These are phyloP conservation scores for Botryotinia convoluta DNA, from an alignment of 2,329 filamentous ascomycete species.

Conservation along the genomic window DNA sequence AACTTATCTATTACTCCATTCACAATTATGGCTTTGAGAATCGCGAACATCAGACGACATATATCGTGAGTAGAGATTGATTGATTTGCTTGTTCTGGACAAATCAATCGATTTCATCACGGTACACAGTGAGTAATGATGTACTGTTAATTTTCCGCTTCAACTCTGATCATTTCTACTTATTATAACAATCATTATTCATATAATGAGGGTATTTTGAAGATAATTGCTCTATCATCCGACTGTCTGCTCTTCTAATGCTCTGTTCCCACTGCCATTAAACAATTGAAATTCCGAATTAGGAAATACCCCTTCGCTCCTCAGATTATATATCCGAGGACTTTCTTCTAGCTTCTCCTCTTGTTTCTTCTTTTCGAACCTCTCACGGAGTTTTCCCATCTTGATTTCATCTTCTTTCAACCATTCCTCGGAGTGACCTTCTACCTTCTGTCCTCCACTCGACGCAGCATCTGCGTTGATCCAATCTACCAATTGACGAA, in stretches of 20 bases:
- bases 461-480: constrained; percentile 14
- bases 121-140: background rate
- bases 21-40: background rate
- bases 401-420: constrained; percentile 8
- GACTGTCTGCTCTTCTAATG: background rate
- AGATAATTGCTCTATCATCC: background rate
- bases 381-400: constrained; percentile 1
- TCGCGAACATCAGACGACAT: background rate
- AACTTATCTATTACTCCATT: background rate
- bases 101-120: background rate
- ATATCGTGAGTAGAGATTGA: background rate
- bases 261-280: background rate
- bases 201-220: too few relatives aligned
- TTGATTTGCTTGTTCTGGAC: background rate
- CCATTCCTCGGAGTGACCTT: constrained; percentile 16
- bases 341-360: background rate
- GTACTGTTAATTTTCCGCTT: background rate
- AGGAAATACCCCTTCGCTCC: background rate
- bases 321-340: background rate
- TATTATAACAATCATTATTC: background rate
- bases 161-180: background rate
- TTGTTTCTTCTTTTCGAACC: constrained; percentile 13
- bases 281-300: background rate
- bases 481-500: constrained; percentile 15
- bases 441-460: background rate